Base-by-base conservation (phyloP, 495 filamentous ascomycete genomes). In the Neurospora sp. region DNA sequence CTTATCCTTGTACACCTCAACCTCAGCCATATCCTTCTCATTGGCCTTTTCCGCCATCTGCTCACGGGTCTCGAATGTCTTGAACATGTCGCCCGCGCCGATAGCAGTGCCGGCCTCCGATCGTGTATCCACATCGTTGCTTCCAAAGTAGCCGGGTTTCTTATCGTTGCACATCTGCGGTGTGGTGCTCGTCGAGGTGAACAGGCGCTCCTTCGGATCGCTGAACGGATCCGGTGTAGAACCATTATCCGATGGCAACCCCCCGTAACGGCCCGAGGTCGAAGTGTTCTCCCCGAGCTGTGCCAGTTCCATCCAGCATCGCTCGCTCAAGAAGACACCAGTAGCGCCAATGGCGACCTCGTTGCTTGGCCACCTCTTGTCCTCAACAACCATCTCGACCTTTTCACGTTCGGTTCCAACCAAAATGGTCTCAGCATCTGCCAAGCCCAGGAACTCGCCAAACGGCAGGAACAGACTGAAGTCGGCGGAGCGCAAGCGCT, bases 381-480 rank as follows among this genome's bases (percentile, higher is more conserved):
- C 93, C 71, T 96, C 93, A 18, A 98, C 85, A 44, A 97, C 90
- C 69, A 92, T 87, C 81, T 98, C 93, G 0, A 92, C 92, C 83
- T 97, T 97, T 81, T 99, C 96, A 69, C 87, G 89, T 79, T 99
- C 96, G 80, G 93, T 97, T 14, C 94, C 96, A 48, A 99, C 90
- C 20, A 98, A 87, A 44, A 92, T 85, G 40, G 90, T 90, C 45
- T 96, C 92, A 7, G 91, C 88, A 72, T 97, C 94, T 7, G 93
- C 90, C 31, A 97, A 84, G 3, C 95, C 94, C 27, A 99, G 86
- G 82, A 99, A 98, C 80, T 99, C 96, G 22, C 92, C 92, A 78
- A 98, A 99, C 0, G 96, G 96, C 45, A 99, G 83, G 84, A 99
- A 99, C 38, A 99, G 83, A 74, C 93, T 97, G 84, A 97, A 98